Base-by-base conservation (phyloP, 805 yeast species). In the Nakazawaea wyomingensis region DNA sequence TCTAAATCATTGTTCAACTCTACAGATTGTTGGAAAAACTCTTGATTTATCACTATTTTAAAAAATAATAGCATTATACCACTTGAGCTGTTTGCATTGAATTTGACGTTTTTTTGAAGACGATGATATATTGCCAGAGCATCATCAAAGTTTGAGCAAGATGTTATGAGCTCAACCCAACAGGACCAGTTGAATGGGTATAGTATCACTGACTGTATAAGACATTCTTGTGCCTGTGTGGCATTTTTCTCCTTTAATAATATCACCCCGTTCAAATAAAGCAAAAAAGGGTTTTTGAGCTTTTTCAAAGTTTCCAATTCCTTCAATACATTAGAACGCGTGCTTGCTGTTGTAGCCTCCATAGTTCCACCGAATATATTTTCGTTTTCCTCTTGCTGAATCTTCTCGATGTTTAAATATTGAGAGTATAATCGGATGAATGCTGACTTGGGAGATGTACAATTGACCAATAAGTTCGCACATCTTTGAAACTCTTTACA, bases 161-260 rank as follows among this genome's bases (percentile, higher is more conserved):
- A 78, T 4, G 77, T 66, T 10, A 79, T 65, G 31, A 93, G 66
- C 56, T 91, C 97, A 45, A 74, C 71, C 97, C 97, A 93, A 46
- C 93, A 84, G 43, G 90, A 76, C 99, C 99, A 93, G 59, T 91
- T 91, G 59, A 72, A 85, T 0, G 97, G 96, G 52, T 82, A 88
- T 22, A 71, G 39, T 19, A 72, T 65, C 11, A 91, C 56, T 1
- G 96, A 82, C 37, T 69, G 70, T 24, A 79, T 66, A 26, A 90
- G 70, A 35, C 67, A 66, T 19, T 72, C 67, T 45, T 82, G 79
- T 0, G 97, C 96, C 28, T 66, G 58, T 2, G 64, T 50, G n/a
- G 63, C 62, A 49, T 82, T 79, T 38, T 80, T 79, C 52, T 82
- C 82, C 51, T 78, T 81, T 42, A 79, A 64, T 37, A 81, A 65